These are phyloP conservation scores for Termitomyces titanicus DNA, from an alignment of 768 basidiomycete species.

Conservation along the genomic window DNA sequence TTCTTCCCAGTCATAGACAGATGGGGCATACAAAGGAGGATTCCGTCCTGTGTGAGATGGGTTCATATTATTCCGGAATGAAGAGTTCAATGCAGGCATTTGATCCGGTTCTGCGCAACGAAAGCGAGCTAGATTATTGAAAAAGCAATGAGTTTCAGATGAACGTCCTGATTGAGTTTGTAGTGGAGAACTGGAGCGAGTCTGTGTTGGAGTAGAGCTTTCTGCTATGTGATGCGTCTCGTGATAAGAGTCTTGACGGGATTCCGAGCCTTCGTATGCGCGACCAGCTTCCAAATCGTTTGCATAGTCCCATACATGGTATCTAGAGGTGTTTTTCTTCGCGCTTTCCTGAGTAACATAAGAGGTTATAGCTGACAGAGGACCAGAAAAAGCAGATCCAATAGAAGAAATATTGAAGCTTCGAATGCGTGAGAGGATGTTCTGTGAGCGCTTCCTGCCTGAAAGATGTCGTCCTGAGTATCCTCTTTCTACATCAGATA, in stretches of 20 bases:
- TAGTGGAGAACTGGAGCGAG: conserved; percentile 17
- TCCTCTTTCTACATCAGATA: conserved; percentile 1
- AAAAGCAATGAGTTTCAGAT: conserved; percentile 18
- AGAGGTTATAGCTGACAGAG: conserved; percentile 12
- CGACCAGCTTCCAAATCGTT: conserved; percentile 14
- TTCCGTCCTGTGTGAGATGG: background rate
- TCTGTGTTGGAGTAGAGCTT: conserved; percentile 18
- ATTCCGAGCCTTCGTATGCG: background rate
- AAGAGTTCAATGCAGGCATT: conserved; percentile 1
- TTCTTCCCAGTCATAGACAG: conserved; percentile 7
- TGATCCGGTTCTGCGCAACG: conserved; percentile 11
- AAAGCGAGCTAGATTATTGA: conserved; percentile 17
- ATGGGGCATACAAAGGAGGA: conserved; percentile 1
- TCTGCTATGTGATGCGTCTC: background rate
- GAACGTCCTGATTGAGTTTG: conserved; percentile 15
- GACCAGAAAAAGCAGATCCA: conserved; percentile 19
- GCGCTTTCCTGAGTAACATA: conserved; percentile 9
- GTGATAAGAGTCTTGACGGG: conserved; percentile 4
- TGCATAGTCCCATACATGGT: conserved; percentile 7
- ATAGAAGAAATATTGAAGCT: conserved; percentile 21
- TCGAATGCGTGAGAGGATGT: conserved; percentile 18
- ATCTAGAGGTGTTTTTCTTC: background rate
- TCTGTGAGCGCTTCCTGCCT: conserved; percentile 8
- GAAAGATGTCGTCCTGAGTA: background rate
- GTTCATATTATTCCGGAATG: background rate